phyloP scores from a whole-genome alignment of 495 filamentous ascomycete genomes.

The Penicillium salamii region DNA sequence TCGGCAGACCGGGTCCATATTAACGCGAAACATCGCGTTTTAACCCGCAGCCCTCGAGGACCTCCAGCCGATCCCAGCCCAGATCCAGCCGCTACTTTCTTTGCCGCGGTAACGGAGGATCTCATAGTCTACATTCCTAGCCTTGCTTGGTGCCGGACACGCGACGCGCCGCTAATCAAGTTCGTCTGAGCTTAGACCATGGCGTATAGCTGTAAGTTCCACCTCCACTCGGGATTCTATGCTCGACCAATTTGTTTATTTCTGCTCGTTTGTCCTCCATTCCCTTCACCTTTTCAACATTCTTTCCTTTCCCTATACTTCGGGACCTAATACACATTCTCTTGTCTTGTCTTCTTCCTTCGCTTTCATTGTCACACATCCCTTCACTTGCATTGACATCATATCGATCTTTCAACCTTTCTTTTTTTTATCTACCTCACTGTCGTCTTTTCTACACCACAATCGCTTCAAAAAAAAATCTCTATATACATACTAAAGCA shows the following conservation, averaged over 20 bases:
- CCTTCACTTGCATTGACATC: not conserved
- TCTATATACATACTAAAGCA: conserved; percentile 16
- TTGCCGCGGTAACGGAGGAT: conserved; percentile 36
- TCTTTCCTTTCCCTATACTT: conserved; percentile 19
- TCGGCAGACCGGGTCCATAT: conserved; percentile 1
- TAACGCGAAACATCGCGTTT: conserved; percentile 20
- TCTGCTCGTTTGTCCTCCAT: conserved; percentile 28
- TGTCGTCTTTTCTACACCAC: conserved; percentile 1
- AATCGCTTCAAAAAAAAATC: too few relatives aligned
- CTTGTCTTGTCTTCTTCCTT: conserved; percentile 10
- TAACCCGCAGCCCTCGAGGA: not conserved
- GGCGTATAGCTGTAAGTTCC: conserved; percentile 42
- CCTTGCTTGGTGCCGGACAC: conserved; percentile 41
- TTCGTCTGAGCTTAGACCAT: conserved; percentile 33
- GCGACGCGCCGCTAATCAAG: conserved; percentile 35
- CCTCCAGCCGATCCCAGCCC: conserved; percentile 15
- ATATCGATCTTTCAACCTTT: conserved; percentile 1
- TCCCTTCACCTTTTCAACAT: conserved; percentile 26
- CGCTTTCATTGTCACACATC: not conserved
- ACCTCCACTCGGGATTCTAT: conserved; percentile 32
- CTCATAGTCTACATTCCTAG: conserved; percentile 46
- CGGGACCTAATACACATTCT: conserved; percentile 19
- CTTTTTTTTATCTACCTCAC: not conserved
- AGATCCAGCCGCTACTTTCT: conserved; percentile 15
- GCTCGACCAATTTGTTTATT: conserved; percentile 44